Evolutionary conservation across 306 rosid species (phyloP), one percentile per base, ranked within the genome.

Genomic region (Mucuna pruriens): DNA sequence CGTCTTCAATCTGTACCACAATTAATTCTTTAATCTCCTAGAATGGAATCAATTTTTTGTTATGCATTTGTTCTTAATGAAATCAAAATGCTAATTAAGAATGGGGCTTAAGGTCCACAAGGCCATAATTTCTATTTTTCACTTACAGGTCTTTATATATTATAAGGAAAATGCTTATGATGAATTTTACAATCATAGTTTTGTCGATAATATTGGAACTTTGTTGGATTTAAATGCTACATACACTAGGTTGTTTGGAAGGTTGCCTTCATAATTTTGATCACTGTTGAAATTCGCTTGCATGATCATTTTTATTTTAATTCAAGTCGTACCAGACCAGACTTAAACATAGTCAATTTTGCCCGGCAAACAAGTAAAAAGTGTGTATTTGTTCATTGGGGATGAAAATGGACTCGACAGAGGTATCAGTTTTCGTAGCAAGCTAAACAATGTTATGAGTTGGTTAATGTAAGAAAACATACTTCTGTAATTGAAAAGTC

Each of bases 391-490:
- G 23, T 73, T 39, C 23, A 31, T 31, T 64, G 29, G 20, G 19
- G 9, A 29, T 51, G 19, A 68, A 45, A 34, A 51, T 20, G 77
- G 46, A 70, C n/a, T 48, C 26, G 29, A 42, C 17, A 34, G 66
- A 69, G 9, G 38, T 54, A 42, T 74, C 19, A 26, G 48, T 75
- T 79, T 76, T 11, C 57, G 15, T 38, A 6, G 40, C 61, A 71
- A 52, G 84, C 62, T 62, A 25, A 75, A 20, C 6, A 62, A 54
- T 63, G 51, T 3, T 42, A 9, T 11, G 4, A 29, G 48, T 64
- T 52, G 42, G 80, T 65, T 33, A 25, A 74, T 74, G 42, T 33
- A 45, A 36, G 75, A 55, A 57, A 36, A 9, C 60, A 67, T 58
- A 36, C 60, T 10, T 11, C 42, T 25, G 23, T 60, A 13, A 68